Percentiles rank a stretch among this genome's conserved stretches.
These are phyloP conservation scores for Nicotiana sylvestris DNA, from an alignment of 257 asterid species.

Conservation along the genomic window DNA sequence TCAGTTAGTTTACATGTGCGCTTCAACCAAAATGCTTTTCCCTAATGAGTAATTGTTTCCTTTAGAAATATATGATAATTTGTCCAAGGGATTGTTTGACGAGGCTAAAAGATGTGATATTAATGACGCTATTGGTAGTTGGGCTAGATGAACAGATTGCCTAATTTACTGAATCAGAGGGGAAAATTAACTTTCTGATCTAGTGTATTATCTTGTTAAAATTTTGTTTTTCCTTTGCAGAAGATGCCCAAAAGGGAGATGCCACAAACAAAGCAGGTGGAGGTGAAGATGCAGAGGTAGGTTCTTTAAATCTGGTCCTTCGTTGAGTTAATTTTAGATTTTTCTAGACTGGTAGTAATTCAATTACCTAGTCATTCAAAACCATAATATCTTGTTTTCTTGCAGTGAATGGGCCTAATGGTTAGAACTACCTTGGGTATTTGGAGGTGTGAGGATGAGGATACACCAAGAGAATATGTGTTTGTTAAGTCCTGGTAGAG, in stretches of 20 bases:
- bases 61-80: not conserved
- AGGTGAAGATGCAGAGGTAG: slow-evolving; percentile 58
- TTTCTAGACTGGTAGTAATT: not conserved
- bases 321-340: not conserved
- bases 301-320: slow-evolving; percentile 11
- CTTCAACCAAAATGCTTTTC: not conserved
- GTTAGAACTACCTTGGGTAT: slow-evolving; percentile 20
- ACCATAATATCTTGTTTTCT: not conserved
- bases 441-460: slow-evolving; percentile 18
- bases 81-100: not conserved
- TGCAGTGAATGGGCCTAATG: slow-evolving; percentile 52
- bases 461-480: slow-evolving; percentile 16
- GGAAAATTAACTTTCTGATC: not conserved
- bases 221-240: slow-evolving; percentile 30
- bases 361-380: not conserved
- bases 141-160: not conserved
- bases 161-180: not conserved
- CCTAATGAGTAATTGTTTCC: not conserved
- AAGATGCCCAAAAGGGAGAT: slow-evolving; percentile 55
- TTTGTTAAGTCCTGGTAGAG: slow-evolving; percentile 26
- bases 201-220: not conserved
- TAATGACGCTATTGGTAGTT: not conserved
- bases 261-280: slow-evolving; percentile 51
- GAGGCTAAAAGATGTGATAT: not conserved
- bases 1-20: not conserved